Evolutionary conservation across 352 stramenopile species (phyloP).

Genomic region (Elongisporangium undulatum): DNA sequence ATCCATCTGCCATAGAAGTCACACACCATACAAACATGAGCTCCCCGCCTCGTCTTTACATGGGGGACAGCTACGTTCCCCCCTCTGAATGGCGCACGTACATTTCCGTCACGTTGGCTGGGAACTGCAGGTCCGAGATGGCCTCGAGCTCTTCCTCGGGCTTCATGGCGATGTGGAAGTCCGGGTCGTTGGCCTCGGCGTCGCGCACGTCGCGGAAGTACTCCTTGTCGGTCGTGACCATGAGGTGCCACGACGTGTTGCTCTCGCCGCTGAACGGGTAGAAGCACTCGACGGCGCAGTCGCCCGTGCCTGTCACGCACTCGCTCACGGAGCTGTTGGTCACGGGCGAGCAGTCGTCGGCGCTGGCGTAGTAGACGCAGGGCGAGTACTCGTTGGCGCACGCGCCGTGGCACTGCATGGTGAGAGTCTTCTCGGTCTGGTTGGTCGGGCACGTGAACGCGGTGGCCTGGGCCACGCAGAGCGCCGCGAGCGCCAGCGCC

Average conservation of each 20-base stretch:
- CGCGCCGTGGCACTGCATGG: constrained; percentile 18
- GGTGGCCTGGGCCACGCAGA: neutral
- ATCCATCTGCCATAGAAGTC: constrained; percentile 11
- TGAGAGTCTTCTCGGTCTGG: constrained; percentile 9
- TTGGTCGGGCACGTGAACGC: neutral
- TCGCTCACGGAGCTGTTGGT: constrained; percentile 4
- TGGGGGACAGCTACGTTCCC: neutral
- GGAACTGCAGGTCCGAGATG: constrained; percentile 24
- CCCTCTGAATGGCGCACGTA: constrained; percentile 6
- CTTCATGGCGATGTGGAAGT: constrained; percentile 25
- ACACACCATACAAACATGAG: constrained; percentile 3
- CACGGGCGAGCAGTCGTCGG: constrained; percentile 6
- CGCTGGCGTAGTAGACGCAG: constrained; percentile 15
- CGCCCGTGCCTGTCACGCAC: constrained; percentile 8
- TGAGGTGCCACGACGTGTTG: constrained; percentile 21
- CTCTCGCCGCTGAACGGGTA: constrained; percentile 19
- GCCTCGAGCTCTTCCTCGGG: constrained; percentile 8
- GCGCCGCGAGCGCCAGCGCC: neutral
- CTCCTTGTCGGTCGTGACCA: constrained; percentile 23
- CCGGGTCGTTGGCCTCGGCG: constrained; percentile 5
- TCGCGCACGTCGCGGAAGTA: constrained; percentile 25
- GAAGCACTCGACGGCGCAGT: constrained; percentile 36
- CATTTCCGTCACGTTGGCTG: constrained; percentile 20
- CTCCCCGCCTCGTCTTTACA: too few relatives aligned
- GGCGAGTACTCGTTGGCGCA: constrained; percentile 12